phyloP scores from a whole-genome alignment of 176 grass and related monocot genomes.

The Carex myosuroides region DNA sequence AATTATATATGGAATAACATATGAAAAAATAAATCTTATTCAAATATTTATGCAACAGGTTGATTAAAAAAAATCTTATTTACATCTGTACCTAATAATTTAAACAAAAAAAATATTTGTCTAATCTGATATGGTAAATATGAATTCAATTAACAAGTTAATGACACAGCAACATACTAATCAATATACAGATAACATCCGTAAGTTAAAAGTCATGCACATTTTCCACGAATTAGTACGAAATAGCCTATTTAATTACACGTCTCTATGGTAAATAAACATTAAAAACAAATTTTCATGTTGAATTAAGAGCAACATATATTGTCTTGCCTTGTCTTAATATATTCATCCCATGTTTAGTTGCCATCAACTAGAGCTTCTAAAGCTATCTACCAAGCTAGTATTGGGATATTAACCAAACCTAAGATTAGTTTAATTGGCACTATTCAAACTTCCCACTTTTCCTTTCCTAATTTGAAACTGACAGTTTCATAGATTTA shows the following conservation, averaged over 20 bases:
- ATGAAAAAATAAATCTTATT: no score
- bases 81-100: no score
- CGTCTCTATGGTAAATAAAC: background rate
- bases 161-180: background rate
- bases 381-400: background rate
- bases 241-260: background rate
- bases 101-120: background rate
- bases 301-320: background rate
- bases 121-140: background rate
- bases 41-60: no score
- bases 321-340: background rate
- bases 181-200: background rate
- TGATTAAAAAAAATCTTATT: no score
- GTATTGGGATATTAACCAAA: background rate
- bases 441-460: no score
- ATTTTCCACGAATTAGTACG: background rate
- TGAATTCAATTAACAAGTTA: background rate
- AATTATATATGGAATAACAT: no score
- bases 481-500: background rate
- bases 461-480: background rate
- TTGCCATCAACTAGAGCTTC: background rate
- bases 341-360: background rate
- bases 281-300: background rate
- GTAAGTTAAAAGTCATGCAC: background rate
- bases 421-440: background rate